phyloP scores from a whole-genome alignment of 202 grass and related monocot species.

The Schoenoplectus tabernaemontani region DNA sequence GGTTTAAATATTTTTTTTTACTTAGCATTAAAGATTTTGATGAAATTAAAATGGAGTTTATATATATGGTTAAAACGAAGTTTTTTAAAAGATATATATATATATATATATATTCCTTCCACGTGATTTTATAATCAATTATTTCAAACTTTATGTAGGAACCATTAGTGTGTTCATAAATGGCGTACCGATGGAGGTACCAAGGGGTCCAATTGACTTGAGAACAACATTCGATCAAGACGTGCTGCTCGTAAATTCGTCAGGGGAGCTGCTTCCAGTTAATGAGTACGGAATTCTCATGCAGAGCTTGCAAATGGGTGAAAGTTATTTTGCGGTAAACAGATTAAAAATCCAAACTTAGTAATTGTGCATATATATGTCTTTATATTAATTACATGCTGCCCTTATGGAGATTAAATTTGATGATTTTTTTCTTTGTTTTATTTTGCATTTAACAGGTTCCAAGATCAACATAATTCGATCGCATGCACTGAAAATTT shows the following conservation, averaged over 20 bases:
- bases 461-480: slow-evolving; percentile 25
- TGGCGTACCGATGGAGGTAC: slow-evolving; percentile 63
- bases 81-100: no score
- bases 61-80: no score
- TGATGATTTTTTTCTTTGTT: background rate
- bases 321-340: slow-evolving; percentile 95
- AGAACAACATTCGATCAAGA: slow-evolving; percentile 66
- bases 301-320: slow-evolving; percentile 87
- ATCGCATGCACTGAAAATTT: no score
- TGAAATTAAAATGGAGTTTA: no score
- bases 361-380: no score
- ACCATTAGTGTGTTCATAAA: slow-evolving; percentile 96
- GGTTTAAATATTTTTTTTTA: no score
- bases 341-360: no score
- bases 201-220: slow-evolving; percentile 65
- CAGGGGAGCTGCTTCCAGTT: slow-evolving; percentile 65
- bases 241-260: slow-evolving; percentile 68
- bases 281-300: slow-evolving; percentile 71
- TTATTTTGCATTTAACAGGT: slow-evolving; percentile 17
- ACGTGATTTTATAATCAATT: background rate
- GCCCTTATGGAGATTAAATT: no score
- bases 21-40: no score
- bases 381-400: no score
- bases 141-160: slow-evolving; percentile 34
- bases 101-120: no score